Conservation (phyloP, 192 early-diverging fungal species). For the Mortierella hygrophila region DNA sequence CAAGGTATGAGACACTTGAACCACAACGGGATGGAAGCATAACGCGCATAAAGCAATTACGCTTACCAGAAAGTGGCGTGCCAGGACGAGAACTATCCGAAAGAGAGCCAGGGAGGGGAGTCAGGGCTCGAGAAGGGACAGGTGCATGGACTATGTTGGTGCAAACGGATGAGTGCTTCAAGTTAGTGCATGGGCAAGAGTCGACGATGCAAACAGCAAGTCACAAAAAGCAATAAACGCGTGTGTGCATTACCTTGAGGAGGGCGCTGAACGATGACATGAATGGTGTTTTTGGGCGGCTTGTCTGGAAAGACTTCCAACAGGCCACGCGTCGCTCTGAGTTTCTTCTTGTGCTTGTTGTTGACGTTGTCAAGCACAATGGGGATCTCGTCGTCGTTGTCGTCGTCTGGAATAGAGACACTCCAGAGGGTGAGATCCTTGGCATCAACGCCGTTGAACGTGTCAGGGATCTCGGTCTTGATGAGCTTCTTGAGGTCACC, state of each 20-base stretch:
- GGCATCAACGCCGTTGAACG: neutral
- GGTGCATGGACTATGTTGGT: constrained; percentile 13
- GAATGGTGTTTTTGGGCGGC: neutral
- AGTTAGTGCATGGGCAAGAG: neutral
- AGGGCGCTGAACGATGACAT: constrained; percentile 1
- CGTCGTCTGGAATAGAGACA: neutral
- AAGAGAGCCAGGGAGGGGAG: neutral
- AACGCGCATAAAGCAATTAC: no score
- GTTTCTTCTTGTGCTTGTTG: neutral
- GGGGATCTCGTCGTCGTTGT: no score
- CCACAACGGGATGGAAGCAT: no score
- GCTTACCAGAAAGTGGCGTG: constrained; percentile 17
- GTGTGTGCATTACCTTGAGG: neutral
- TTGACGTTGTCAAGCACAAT: neutral
- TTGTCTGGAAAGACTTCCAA: neutral
- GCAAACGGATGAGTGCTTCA: neutral
- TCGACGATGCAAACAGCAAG: no score
- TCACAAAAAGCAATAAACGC: no score
- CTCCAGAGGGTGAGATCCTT: neutral
- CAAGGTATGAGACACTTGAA: neutral
- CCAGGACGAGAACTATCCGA: constrained; percentile 26
- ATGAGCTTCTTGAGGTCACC: no score
- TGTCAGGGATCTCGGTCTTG: no score
- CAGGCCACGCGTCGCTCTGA: neutral
- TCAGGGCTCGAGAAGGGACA: neutral